Base-by-base conservation (phyloP, 1,139 yeast genomes). In the Spencermartinsiella ligniputridi region DNA sequence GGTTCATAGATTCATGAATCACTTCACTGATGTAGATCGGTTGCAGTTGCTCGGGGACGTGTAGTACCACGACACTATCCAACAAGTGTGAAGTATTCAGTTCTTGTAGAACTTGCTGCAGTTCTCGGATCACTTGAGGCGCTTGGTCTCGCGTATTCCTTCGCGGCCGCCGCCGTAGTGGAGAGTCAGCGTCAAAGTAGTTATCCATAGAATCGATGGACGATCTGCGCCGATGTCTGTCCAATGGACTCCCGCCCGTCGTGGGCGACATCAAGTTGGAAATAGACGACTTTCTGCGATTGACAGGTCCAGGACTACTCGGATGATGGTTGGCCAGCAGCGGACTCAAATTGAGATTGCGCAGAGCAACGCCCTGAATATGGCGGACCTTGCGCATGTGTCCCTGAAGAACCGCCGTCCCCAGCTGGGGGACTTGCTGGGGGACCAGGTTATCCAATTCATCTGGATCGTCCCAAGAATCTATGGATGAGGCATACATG, bases 1-100 rank as follows among this genome's bases (percentile, higher is more conserved):
- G 68, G 48, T 67, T 63, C 39, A 65, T 55, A 3, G 69, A 60
- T 5, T 62, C 49, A 3, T 55, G 44, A 11, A 59, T 58, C 8
- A 62, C 55, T 48, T 74, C 72, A 48, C 76, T 71, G 3, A 72
- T 61, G 42, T 71, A 71, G 36, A 72, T 64, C 0, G 74, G 72
- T 5, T 52, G 54, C 4, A 58, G 55, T 13, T 61, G 53, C 34
- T 56, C 52, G 17, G 60, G 56, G 6, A 55, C 56, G 44, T 69
- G 71, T 4, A 72, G 34, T 0, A 72, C 66, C 40, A 64, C 65
- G 4, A 20, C 15, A 30, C 44, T 41, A 29, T 41, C 38, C 16
- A 41, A 15, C 21, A 41, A 15, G 9, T 20, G 22, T 18, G 19
- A 27, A 3, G 52, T 42, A 47, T 66, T 66, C 21, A 64, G 42